A percentile compares a stretch with the other conserved stretches of the same genome.
phyloP scores from a whole-genome alignment of 768 basidiomycete species.

The Leccinum variicolor region DNA sequence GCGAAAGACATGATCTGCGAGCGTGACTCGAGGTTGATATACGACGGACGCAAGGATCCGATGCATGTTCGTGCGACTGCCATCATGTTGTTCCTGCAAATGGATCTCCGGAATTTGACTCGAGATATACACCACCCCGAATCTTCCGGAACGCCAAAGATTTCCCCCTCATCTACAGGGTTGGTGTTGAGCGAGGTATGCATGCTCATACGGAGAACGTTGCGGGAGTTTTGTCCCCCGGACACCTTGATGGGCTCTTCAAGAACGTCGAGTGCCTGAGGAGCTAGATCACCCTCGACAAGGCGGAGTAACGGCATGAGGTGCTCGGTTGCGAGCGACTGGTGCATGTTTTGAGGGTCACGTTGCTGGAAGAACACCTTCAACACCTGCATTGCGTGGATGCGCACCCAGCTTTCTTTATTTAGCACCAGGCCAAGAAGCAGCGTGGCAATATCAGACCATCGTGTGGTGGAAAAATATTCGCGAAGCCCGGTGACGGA shows the following conservation, averaged over 20 bases:
- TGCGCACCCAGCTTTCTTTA: slow-evolving; percentile 72
- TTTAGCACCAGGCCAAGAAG: slow-evolving; percentile 88
- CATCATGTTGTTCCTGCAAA: slow-evolving; percentile 73
- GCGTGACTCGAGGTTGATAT: slow-evolving; percentile 70
- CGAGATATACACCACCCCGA: slow-evolving; percentile 88
- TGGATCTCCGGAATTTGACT: slow-evolving; percentile 53
- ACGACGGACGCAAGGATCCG: slow-evolving; percentile 62
- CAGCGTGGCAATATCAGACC: slow-evolving; percentile 79
- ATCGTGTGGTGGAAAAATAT: slow-evolving; percentile 70
- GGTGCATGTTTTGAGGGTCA: slow-evolving; percentile 71
- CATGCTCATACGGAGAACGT: slow-evolving; percentile 92
- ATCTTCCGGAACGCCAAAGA: slow-evolving; percentile 79
- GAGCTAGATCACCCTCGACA: slow-evolving; percentile 81
- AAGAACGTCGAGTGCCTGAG: slow-evolving; percentile 87
- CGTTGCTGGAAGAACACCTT: slow-evolving; percentile 87
- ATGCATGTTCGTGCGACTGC: slow-evolving; percentile 86
- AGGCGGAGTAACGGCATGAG: slow-evolving; percentile 89
- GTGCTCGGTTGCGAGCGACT: slow-evolving; percentile 77
- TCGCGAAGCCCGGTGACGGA: slow-evolving; percentile 84
- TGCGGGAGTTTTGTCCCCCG: slow-evolving; percentile 72
- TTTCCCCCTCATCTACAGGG: slow-evolving; percentile 56
- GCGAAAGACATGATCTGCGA: slow-evolving; percentile 33
- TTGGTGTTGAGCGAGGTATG: slow-evolving; percentile 47
- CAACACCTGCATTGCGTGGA: slow-evolving; percentile 82
- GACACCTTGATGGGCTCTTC: slow-evolving; percentile 85